Evolutionary conservation across 2,329 filamentous ascomycete species (phyloP).

Genomic region (Fusarium brachygibbosum): DNA sequence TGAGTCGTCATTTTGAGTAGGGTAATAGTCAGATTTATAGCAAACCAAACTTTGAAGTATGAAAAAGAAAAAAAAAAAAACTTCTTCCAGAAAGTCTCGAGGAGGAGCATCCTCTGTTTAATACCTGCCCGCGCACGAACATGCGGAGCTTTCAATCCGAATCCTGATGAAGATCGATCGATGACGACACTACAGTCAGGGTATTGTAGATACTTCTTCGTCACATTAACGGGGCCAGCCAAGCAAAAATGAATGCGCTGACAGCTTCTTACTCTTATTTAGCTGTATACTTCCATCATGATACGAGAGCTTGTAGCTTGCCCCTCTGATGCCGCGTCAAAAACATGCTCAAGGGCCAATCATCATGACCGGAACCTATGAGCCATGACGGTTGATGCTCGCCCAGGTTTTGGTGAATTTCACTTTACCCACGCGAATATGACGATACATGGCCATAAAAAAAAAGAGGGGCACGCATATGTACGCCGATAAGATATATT

Average conservation of each 20-base stretch:
- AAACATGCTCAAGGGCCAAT: constrained; percentile 12
- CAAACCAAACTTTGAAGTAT: neutral
- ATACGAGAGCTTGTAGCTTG: constrained; percentile 1
- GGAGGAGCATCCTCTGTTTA: constrained; percentile 13
- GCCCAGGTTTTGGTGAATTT: neutral
- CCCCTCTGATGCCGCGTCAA: neutral
- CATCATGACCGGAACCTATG: constrained; percentile 4
- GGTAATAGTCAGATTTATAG: neutral
- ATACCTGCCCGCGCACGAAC: constrained; percentile 9
- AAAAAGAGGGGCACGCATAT: constrained; percentile 20
- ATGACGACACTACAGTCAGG: constrained; percentile 44
- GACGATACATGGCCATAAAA: constrained; percentile 7
- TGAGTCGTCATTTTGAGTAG: constrained; percentile 40
- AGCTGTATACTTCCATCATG: neutral
- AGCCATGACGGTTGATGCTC: constrained; percentile 15
- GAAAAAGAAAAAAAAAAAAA: neutral
- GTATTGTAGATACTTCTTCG: constrained; percentile 26
- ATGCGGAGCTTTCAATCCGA: constrained; percentile 41
- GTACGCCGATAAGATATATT: neutral
- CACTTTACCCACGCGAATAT: constrained; percentile 18
- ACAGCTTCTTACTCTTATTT: neutral
- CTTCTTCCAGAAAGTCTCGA: neutral
- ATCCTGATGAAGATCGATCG: constrained; percentile 44
- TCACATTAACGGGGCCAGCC: constrained; percentile 40
- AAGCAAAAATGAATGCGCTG: constrained; percentile 21